Evolutionary conservation across 1,139 yeast genomes (phyloP), one percentile per base, ranked within the genome.

Genomic region (Entelexis paramagnoliae): DNA sequence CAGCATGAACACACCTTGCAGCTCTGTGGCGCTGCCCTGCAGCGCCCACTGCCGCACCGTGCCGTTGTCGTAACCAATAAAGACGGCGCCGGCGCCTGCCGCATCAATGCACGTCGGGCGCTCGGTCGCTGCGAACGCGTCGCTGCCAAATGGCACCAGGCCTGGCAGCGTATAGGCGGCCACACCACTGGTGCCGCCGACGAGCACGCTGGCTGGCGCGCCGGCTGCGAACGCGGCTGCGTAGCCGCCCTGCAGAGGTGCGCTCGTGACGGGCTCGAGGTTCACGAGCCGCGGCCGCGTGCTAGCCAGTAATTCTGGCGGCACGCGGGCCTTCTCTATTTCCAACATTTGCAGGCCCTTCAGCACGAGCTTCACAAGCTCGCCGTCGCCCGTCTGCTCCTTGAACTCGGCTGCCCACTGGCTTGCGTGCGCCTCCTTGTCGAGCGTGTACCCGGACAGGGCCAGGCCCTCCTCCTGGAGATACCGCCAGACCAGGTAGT

Each of bases 401-500:
- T 17, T 6, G 13, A 39, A 69, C 1, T 72, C 69, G 9, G 46
- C 14, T 53, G 88, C 95, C 58, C 77, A 74, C 32, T 72, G 70
- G 58, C 77, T 74, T 19, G 86, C 81, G 28, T 75, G 70, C 2
- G 91, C 72, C 60, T 86, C 91, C 59, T 83, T 82, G 57, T 84
- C 87, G 45, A 91, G 69, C 0, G 96, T 94, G 63, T 77, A 80
- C 0, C 96, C 91, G 1, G 94, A 75, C 35, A 86, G 73, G 52
- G 84, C 93, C n/a, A 53, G 52, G 32, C 96, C 96, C 8, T 86
- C 75, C 65, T 91, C 98, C 65, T 87, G 95, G 43, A 89, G 74
- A 64, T 91, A 91, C 59, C 97, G 72, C 96, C 96, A 91, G 55
- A 91, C 78, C 63, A 91, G 75, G 66, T 91, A 89, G 72, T 91